A percentile compares a stretch with the other conserved stretches of the same genome.
Conservation (phyloP, 352 stramenopile genomes). For the Stramenopiles sp. region DNA sequence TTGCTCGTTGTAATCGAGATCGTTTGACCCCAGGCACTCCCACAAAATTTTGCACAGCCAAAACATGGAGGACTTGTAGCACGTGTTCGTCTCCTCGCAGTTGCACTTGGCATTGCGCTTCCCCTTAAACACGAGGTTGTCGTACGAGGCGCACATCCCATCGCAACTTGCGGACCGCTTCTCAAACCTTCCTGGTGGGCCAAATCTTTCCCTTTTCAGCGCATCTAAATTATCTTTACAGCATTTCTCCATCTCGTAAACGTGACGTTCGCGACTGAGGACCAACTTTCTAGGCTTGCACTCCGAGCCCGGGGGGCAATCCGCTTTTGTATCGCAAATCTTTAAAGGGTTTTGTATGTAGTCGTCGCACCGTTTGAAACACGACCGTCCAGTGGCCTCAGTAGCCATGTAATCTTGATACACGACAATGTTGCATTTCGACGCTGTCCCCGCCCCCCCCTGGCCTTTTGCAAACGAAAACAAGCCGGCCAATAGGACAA, state of each 20-base stretch:
- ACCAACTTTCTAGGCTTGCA: not conserved
- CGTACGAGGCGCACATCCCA: not conserved
- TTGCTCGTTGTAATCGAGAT: not conserved
- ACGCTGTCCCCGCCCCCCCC: too few relatives aligned
- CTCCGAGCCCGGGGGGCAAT: too few relatives aligned
- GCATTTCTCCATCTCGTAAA: slow-evolving; percentile 6
- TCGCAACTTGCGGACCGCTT: not conserved
- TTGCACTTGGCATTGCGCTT: not conserved
- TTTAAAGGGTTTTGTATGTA: too few relatives aligned
- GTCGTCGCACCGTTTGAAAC: too few relatives aligned
- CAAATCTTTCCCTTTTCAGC: not conserved
- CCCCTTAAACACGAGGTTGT: not conserved
- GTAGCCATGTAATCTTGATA: too few relatives aligned
- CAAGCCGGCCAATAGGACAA: too few relatives aligned
- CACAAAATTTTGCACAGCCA: slow-evolving; percentile 10
- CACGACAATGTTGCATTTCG: too few relatives aligned
- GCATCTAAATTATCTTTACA: not conserved
- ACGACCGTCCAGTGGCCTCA: too few relatives aligned
- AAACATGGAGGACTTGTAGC: slow-evolving; percentile 12
- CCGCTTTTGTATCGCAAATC: too few relatives aligned
- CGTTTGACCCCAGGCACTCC: not conserved
- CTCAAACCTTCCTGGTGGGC: not conserved
- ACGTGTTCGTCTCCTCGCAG: not conserved
- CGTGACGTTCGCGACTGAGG: not conserved
- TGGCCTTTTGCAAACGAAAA: too few relatives aligned